Percentiles rank a stretch among this genome's conserved stretches.
These are phyloP conservation scores for Stagonosporopsis cucurbitacearum DNA, from an alignment of 2,329 filamentous ascomycete species.

Conservation along the genomic window DNA sequence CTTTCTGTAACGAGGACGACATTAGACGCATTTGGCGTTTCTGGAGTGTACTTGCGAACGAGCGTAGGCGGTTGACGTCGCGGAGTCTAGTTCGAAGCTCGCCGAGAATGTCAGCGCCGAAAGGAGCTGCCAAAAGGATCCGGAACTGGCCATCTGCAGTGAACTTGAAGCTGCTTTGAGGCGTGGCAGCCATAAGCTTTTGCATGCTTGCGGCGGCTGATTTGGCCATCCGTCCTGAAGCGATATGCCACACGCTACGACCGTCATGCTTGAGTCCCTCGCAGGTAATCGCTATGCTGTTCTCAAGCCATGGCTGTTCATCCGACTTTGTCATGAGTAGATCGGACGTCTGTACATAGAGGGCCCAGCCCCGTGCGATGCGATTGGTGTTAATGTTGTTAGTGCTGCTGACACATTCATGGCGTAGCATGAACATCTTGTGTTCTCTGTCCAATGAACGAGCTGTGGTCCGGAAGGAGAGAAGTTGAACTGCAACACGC, in stretches of 20 bases:
- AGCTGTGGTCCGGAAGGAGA: conserved; percentile 39
- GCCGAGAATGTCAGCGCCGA: conserved; percentile 66
- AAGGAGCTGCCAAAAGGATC: conserved; percentile 64
- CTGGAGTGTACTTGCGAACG: conserved; percentile 70
- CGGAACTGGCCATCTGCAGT: conserved; percentile 67
- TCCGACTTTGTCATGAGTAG: conserved; percentile 30
- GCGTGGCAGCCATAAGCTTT: conserved; percentile 49
- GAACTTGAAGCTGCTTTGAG: conserved; percentile 70
- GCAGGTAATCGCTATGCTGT: conserved; percentile 38
- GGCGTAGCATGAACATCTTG: conserved; percentile 28
- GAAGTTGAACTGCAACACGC: conserved; percentile 47
- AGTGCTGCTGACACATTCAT: conserved; percentile 25
- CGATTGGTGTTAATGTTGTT: conserved; percentile 5
- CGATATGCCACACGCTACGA: conserved; percentile 49
- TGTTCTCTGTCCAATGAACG: conserved; percentile 33
- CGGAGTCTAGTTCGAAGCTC: conserved; percentile 67
- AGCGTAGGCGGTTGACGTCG: conserved; percentile 73
- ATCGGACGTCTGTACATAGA: conserved; percentile 39
- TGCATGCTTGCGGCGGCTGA: conserved; percentile 44
- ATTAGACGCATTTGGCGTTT: conserved; percentile 63
- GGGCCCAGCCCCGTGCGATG: conserved; percentile 35
- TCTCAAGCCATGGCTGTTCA: conserved; percentile 39
- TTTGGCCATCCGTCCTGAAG: conserved; percentile 49
- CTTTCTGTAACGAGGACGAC: conserved; percentile 63
- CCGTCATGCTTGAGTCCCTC: conserved; percentile 38